Percentiles rank a stretch among this genome's conserved stretches.
These are phyloP conservation scores for Talaromyces islandicus DNA, from an alignment of 2,329 filamentous ascomycete genomes.

Conservation along the genomic window DNA sequence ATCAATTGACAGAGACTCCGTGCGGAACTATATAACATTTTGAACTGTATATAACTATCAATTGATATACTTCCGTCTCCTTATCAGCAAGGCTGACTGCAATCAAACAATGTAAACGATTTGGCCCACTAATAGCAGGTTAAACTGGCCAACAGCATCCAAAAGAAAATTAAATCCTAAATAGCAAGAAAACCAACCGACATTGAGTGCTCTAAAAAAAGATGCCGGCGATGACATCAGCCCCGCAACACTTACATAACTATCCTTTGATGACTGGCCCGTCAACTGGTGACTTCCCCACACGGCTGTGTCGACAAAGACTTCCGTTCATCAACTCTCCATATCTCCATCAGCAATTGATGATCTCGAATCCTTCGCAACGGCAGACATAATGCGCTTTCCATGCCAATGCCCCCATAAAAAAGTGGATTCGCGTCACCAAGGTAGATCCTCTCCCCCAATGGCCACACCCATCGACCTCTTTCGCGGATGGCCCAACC, in stretches of 20 bases:
- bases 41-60: too few relatives aligned
- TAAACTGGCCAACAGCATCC: neutral
- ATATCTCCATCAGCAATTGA: neutral
- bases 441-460: neutral
- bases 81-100: too few relatives aligned
- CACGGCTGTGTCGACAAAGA: neutral
- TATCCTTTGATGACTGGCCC: neutral
- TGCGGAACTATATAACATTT: too few relatives aligned
- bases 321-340: too few relatives aligned
- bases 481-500: slow-evolving; percentile 43
- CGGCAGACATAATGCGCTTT: neutral
- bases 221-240: neutral
- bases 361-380: neutral
- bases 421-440: neutral
- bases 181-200: neutral
- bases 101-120: neutral
- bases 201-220: too few relatives aligned
- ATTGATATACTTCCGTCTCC: too few relatives aligned
- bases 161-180: neutral
- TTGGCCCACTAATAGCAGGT: neutral
- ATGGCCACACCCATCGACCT: slow-evolving; percentile 32
- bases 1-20: too few relatives aligned
- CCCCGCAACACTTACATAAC: too few relatives aligned
- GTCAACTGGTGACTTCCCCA: neutral
- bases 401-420: neutral